Conservation (phyloP, 257 asterid species). For the Penstemon barbatus region DNA sequence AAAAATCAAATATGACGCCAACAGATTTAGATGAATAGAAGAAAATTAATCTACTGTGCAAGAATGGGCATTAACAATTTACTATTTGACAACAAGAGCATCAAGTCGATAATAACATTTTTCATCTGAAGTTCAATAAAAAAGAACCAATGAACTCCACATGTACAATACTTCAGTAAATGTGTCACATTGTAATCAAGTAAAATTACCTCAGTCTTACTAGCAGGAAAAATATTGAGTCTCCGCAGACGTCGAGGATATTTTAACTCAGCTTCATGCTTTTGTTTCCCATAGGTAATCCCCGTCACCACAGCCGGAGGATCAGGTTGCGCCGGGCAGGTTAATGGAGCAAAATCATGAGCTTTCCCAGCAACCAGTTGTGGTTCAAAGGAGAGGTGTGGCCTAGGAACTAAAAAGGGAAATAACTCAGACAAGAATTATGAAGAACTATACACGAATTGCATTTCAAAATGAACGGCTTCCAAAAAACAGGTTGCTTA, state of each 20-base stretch:
- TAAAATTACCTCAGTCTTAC: slow-evolving; percentile 78
- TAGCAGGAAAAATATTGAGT: slow-evolving; percentile 87
- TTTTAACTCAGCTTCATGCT: slow-evolving; percentile 86
- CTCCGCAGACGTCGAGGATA: slow-evolving; percentile 90
- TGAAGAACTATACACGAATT: neutral
- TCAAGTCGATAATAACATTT: slow-evolving; percentile 5
- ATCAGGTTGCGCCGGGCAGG: slow-evolving; percentile 84
- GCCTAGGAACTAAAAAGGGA: slow-evolving; percentile 78
- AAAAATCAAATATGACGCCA: neutral
- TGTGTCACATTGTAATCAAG: slow-evolving; percentile 12
- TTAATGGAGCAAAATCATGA: slow-evolving; percentile 84
- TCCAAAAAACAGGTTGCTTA: slow-evolving; percentile 10
- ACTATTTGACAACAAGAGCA: slow-evolving; percentile 7
- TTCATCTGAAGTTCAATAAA: neutral
- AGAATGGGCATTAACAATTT: neutral
- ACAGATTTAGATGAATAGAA: neutral
- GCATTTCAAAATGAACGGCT: slow-evolving; percentile 4
- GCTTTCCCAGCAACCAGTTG: slow-evolving; percentile 93
- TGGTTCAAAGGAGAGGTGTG: slow-evolving; percentile 92
- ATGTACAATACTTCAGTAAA: slow-evolving; percentile 19
- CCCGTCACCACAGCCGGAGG: slow-evolving; percentile 56
- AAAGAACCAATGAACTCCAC: neutral
- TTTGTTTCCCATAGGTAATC: slow-evolving; percentile 70
- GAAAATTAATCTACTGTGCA: neutral
- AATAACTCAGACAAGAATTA: slow-evolving; percentile 20